Evolutionary conservation across 192 early-diverging fungal species (phyloP), one percentile per base, ranked within the genome.

Genomic region (Umbelopsis ramanniana): DNA sequence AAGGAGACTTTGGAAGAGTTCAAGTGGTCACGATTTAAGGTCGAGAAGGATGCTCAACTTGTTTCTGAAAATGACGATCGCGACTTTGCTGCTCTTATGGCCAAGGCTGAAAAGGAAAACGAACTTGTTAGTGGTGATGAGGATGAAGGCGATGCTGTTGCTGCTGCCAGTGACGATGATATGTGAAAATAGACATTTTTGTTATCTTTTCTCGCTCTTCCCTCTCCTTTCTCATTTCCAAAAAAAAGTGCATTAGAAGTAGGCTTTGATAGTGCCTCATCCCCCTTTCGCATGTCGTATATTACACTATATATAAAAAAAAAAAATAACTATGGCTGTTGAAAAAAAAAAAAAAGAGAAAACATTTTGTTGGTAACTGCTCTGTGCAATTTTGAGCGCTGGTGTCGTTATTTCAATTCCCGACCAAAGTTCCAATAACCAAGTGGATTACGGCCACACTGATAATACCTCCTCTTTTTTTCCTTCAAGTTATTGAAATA

Each of bases 101-200:
- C 89, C 69, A 88, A 89, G 69, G 93, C 90, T 38, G 94, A 95
- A 81, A 90, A 91, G 83, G 94, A 97, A 82, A 97, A 97, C 82
- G 90, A 89, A 69, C 92, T 97, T 79, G 91, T 98, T 35, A 87
- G 90, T 6, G 97, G 93, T 77, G 97, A 99, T 84, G 94, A 95
- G 68, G 94, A 97, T 75, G 87, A 89, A 71, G 90, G 87, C 48
- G 92, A 88, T 40, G 83, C 81, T 43, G 91, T 90, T 68, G 83
- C 82, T 68, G 83, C 82, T 75, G 82, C 76, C 38, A 75, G 75
- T 40, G 74, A 72, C 47, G 75, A 82, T 69, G 75, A 82, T 68
- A 79, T 79, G 77, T 79, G 74, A 60, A 79, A 68, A 14, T 63
- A 63, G 57, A 63, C 57, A 63, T 29, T 29, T 63, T 37, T 37